Conservation (phyloP, 345 rosid genomes). For the Hibiscus mutabilis region DNA sequence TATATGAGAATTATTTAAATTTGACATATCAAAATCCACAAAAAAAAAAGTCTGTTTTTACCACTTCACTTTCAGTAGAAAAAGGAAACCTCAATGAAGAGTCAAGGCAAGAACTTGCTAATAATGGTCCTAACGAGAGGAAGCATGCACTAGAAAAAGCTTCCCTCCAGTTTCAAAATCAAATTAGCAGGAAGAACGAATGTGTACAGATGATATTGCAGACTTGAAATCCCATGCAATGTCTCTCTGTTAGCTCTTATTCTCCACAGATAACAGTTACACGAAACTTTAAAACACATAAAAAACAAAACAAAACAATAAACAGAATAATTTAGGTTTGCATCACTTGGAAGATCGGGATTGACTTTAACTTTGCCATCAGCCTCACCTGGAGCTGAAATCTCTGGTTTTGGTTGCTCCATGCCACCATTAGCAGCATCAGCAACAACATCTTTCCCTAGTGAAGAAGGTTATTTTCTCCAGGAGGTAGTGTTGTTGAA, state of each 20-base stretch:
- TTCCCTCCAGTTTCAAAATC: not conserved
- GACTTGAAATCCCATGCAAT: conserved; percentile 1
- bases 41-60: no score
- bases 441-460: no score
- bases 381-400: conserved; percentile 23
- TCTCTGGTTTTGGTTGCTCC: no score
- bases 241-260: conserved; percentile 23
- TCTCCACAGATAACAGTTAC: conserved; percentile 10
- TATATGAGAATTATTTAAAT: no score
- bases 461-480: no score
- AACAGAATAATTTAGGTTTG: not conserved
- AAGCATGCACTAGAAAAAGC: no score
- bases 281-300: not conserved
- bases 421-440: no score
- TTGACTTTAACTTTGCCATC: conserved; percentile 23
- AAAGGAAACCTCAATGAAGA: no score
- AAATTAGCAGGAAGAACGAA: conserved; percentile 2
- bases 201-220: conserved; percentile 1
- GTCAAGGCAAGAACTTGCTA: not conserved
- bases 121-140: not conserved
- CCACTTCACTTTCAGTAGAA: no score
- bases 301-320: not conserved
- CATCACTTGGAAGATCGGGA: conserved; percentile 24
- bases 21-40: no score
- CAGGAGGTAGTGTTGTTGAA: no score